phyloP scores from a whole-genome alignment of 2,329 filamentous ascomycete genomes.

The Chaetomium strumarium region DNA sequence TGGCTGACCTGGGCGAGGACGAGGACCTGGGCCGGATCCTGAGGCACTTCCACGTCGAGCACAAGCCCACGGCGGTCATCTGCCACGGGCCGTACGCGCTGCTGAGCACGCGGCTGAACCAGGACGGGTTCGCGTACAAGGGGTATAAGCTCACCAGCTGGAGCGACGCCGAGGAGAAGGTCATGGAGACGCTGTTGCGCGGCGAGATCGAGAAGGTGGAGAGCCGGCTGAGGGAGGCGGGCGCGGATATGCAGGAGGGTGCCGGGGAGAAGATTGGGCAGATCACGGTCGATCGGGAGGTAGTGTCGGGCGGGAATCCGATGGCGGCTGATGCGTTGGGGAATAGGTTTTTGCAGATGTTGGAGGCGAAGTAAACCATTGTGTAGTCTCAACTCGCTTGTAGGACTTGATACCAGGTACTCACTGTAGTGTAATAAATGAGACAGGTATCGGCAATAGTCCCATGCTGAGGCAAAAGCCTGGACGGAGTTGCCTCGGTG shows the following conservation, averaged over 20 bases:
- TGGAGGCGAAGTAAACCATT: no score
- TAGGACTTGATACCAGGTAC: no score
- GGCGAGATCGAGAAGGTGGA: not conserved
- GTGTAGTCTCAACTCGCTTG: no score
- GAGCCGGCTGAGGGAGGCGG: not conserved
- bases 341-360: not conserved
- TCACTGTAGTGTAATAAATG: no score
- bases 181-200: not conserved
- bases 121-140: not conserved
- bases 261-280: not conserved
- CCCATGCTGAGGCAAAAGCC: no score
- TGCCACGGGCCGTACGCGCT: not conserved
- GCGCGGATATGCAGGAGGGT: not conserved
- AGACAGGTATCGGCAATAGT: no score
- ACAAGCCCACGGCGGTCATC: not conserved
- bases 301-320: not conserved
- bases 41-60: not conserved
- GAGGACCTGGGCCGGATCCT: not conserved
- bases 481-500: no score
- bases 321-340: not conserved
- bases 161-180: not conserved
- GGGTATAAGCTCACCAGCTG: not conserved
- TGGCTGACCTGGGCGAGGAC: not conserved
- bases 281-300: not conserved
- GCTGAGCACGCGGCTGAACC: not conserved